These are phyloP conservation scores for Epichloe festucae DNA, from an alignment of 2,329 filamentous ascomycete species.

Conservation along the genomic window DNA sequence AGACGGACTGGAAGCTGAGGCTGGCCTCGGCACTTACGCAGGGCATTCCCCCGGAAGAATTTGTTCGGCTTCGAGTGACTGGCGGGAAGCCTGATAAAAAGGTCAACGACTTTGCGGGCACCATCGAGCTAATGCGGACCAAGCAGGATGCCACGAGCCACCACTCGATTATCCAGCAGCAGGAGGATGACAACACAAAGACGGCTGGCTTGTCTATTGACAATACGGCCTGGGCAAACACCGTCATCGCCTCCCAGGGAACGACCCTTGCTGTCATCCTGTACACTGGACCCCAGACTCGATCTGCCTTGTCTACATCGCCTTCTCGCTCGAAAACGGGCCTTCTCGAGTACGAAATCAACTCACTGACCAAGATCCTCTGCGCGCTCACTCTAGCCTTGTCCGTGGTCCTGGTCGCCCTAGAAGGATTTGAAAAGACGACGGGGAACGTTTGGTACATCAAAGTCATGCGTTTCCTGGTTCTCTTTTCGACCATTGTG, in stretches of 20 bases:
- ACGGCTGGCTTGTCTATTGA: constrained; percentile 78
- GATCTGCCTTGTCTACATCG: constrained; percentile 85
- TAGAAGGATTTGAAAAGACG: constrained; percentile 65
- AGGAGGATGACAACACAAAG: constrained; percentile 27
- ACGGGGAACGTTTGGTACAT: constrained; percentile 73
- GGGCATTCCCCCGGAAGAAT: constrained; percentile 55
- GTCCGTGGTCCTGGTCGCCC: constrained; percentile 75
- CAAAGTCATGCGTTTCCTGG: constrained; percentile 94
- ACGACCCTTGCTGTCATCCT: constrained; percentile 80
- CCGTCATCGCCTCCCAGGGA: constrained; percentile 85
- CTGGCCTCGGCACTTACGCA: constrained; percentile 80
- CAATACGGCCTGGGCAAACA: constrained; percentile 98
- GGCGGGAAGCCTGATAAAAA: constrained; percentile 86
- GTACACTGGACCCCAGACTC: constrained; percentile 88
- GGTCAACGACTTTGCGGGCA: constrained; percentile 92
- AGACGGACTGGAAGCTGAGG: constrained; percentile 96
- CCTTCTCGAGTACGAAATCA: constrained; percentile 89
- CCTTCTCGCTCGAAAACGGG: constrained; percentile 89
- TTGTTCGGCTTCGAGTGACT: constrained; percentile 56
- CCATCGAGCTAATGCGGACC: constrained; percentile 58
- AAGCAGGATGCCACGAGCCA: constrained; percentile 34
- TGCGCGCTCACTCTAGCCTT: constrained; percentile 78
- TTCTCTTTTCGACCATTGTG: constrained; percentile 97
- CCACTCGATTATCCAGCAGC: constrained; percentile 19
- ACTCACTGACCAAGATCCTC: constrained; percentile 89